Evolutionary conservation across 2,329 filamentous ascomycete genomes (phyloP), one percentile per base, ranked within the genome.

Genomic region (Fusarium penzigii): DNA sequence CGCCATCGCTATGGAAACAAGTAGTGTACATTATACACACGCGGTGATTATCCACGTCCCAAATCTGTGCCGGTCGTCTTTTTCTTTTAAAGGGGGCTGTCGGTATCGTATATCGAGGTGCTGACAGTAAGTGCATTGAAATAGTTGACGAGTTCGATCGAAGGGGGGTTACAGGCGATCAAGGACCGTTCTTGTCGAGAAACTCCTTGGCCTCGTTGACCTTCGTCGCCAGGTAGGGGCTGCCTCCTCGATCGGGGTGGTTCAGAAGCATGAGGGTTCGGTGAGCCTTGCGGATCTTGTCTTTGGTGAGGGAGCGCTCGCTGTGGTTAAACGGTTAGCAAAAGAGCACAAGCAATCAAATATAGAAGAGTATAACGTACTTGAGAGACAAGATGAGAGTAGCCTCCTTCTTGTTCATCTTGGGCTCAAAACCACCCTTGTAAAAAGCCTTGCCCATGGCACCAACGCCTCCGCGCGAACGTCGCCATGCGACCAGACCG

Each of bases 201-300:
- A 97, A 84, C 71, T 97, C 93, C 75, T 99, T 99, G 39, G 94
- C 94, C 73, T 99, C 94, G 75, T 99, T 99, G 70, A 99, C 89
- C 75, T 99, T 99, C 48, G 92, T 97, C 13, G 94, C 94, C 42
- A 99, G 78, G 70, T 97, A 99, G 8, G 94, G 94, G 69, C 92
- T 97, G 39, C 94, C 94, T 61, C 94, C 94, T 69, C 94, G 89
- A 80, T 99, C 94, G 58, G 94, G 94, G 73, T 99, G 94, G 80
- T 99, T 99, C 61, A 96, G 80, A 51, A 99, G 85, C 93, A 99
- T 99, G 62, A 97, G 85, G 49, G 87, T 91, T 59, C 94, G 88
- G 75, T 99, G 94, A 64, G 92, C 91, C 77, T 97, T 97, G 70
- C 94, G 90, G 65, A 99, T 80, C 70, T 96, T 94, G 43, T 97